These are phyloP conservation scores for Byssoonygena ceratinophila DNA, from an alignment of 2,329 filamentous ascomycete genomes.

Conservation along the genomic window DNA sequence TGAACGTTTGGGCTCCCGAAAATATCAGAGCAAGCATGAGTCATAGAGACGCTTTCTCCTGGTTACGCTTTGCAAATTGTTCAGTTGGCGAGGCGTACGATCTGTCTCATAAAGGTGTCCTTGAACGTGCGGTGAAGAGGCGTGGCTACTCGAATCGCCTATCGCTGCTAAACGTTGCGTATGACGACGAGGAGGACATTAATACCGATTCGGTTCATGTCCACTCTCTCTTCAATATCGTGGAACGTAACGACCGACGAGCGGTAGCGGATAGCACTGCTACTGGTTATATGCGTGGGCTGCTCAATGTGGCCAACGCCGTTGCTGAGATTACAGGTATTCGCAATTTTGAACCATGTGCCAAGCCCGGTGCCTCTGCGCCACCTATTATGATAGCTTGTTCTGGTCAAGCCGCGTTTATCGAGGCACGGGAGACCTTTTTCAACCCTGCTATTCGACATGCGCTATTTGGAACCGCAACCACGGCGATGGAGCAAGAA, in stretches of 20 bases:
- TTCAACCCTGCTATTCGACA: constrained; percentile 72
- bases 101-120: constrained; percentile 58
- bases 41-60: constrained; percentile 61
- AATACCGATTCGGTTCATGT: constrained; percentile 55
- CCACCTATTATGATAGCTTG: constrained; percentile 76
- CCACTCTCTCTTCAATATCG: constrained; percentile 73
- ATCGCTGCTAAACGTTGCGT: constrained; percentile 55
- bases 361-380: constrained; percentile 65
- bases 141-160: constrained; percentile 46
- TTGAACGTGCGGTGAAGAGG: constrained; percentile 60
- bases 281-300: constrained; percentile 60
- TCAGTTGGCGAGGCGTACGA: constrained; percentile 63
- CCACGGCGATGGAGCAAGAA: constrained; percentile 55
- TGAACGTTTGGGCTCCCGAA: constrained; percentile 83
- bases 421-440: constrained; percentile 57
- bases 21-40: constrained; percentile 57
- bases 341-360: constrained; percentile 68
- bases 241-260: constrained; percentile 55
- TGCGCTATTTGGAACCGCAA: constrained; percentile 56
- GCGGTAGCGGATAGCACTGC: constrained; percentile 58
- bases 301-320: constrained; percentile 67
- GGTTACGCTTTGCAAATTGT: constrained; percentile 73
- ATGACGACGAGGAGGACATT: constrained; percentile 53
- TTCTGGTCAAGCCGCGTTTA: constrained; percentile 52
- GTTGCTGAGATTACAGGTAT: constrained; percentile 61